These are phyloP conservation scores for Lichtheimia corymbifera DNA, from an alignment of 371 early-diverging fungal genomes.

Conservation along the genomic window DNA sequence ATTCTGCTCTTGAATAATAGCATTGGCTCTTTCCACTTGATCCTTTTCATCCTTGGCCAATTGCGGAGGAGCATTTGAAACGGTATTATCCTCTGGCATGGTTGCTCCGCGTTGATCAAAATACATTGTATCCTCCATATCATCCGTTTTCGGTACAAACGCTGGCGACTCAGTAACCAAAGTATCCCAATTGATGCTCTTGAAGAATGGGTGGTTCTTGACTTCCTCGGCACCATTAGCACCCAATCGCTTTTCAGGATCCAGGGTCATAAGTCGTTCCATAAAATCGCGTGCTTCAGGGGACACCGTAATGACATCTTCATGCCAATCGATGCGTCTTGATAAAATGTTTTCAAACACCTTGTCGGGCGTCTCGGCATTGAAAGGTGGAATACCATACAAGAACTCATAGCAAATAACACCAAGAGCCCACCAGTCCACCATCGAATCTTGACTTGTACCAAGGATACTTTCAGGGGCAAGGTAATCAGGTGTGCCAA, in stretches of 20 bases:
- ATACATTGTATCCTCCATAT: conserved; percentile 88
- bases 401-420: conserved; percentile 90
- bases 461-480: conserved; percentile 94
- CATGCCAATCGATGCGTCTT: conserved; percentile 74
- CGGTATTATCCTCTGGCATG: conserved; percentile 35
- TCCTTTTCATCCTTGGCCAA: conserved; percentile 23
- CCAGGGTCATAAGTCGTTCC: conserved; percentile 73
- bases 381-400: conserved; percentile 88
- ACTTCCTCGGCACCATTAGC: conserved; percentile 67
- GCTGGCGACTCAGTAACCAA: conserved; percentile 70
- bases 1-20: conserved; percentile 48
- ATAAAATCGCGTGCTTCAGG: conserved; percentile 89
- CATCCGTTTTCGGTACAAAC: conserved; percentile 83
- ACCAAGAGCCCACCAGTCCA: conserved; percentile 95
- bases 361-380: conserved; percentile 79
- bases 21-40: conserved; percentile 38
- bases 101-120: conserved; percentile 89
- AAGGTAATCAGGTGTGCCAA: conserved; percentile 98
- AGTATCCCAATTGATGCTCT: conserved; percentile 67
- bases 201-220: conserved; percentile 66
- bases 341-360: conserved; percentile 88
- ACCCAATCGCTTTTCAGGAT: conserved; percentile 80
- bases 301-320: conserved; percentile 68
- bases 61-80: conserved; percentile 18
- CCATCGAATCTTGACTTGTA: conserved; percentile 81